Evolutionary conservation across 2,329 filamentous ascomycete genomes (phyloP), one percentile per base, ranked within the genome.

Genomic region (Alternaria novae-zelandiae): DNA sequence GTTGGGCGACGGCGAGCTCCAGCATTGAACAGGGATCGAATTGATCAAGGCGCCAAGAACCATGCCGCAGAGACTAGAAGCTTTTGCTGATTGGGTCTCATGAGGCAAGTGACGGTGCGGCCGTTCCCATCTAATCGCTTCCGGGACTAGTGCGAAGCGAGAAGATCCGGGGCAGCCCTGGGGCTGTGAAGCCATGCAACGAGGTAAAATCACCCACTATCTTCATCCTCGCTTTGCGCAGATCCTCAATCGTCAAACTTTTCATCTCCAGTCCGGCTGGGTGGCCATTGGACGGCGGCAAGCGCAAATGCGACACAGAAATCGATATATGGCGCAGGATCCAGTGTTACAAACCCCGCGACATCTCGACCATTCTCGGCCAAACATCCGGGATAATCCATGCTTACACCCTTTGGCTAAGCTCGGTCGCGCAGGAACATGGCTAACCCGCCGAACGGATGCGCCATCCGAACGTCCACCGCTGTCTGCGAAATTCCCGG

Each of bases 81-180:
- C 65, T 62, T 63, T 65, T 41, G 63, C 63, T 55, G 55, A 56
- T 70, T 71, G 68, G 69, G 59, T 53, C 44, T 61, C 28, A n/a
- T 59, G 25, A 64, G 32, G 47, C 54, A 30, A 53, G 30, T 53
- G 49, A 41, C 49, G 49, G 49, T 23, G 49, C 49, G 58, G 64
- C 68, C 65, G 68, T 64, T 47, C 71, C 66, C 63, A 68, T 64
- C 66, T 61, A 70, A 63, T 71, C 62, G 54, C 47, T 66, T 70
- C 54, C 21, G 67, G 64, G 17, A 21, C 66, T 69, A 64, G 70
- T 46, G 58, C 50, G 54, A 41, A 41, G 53, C 41, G 15, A 60
- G 13, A 59, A 66, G 71, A 72, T 70, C 75, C 67, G 73, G 73
- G 73, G 73, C 53, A 59, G 50, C 3, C 44, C 41, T 63, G 47